Evolutionary conservation across 1,284 basidiomycete genomes (phyloP), one percentile per base, ranked within the genome.

Genomic region (Puccinia horiana): DNA sequence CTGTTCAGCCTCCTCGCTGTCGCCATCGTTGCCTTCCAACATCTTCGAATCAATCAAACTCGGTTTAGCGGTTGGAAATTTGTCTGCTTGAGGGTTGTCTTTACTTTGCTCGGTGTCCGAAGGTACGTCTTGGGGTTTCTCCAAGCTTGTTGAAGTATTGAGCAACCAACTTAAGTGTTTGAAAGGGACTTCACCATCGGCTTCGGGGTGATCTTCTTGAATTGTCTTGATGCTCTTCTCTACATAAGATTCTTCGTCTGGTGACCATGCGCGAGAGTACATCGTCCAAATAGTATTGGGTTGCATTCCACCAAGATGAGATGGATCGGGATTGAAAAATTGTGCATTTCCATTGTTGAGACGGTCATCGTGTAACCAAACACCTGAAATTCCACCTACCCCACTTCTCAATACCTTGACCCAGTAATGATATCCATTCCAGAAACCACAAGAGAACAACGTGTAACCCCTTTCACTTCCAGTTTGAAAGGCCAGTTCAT

Each of bases 391-490:
- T 6, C 61, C 35, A 5, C 61, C 61, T 9, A 32, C n/a, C n/a
- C n/a, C n/a, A 29, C n/a, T 63, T n/a, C 32, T 29, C n/a, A 63
- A 26, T 14, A 63, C n/a, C 61, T 63, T 63, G 35, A 3, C 26
- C 61, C 61, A 18, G n/a, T 29, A n/a, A n/a, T n/a, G n/a, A n/a
- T n/a, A n/a, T n/a, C n/a, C n/a, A n/a, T n/a, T n/a, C n/a, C n/a
- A n/a, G 61, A 63, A 63, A 26, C 61, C 61, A 11, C 35, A 26
- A 63, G 61, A 63, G 61, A 63, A 63, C 20, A 63, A n/a, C n/a
- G 61, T 63, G 61, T 63, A 63, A 32, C 61, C 35, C 61, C 61
- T 29, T 63, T 9, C n/a, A 63, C 11, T 5, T 32, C 61, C 61
- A 63, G n/a, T 6, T 63, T 4, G 61, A 37, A 32, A 14, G 61